Percentiles rank a stretch among this genome's conserved stretches.
Conservation (phyloP, 2,329 filamentous ascomycete genomes). For the Epicoccum nigrum region DNA sequence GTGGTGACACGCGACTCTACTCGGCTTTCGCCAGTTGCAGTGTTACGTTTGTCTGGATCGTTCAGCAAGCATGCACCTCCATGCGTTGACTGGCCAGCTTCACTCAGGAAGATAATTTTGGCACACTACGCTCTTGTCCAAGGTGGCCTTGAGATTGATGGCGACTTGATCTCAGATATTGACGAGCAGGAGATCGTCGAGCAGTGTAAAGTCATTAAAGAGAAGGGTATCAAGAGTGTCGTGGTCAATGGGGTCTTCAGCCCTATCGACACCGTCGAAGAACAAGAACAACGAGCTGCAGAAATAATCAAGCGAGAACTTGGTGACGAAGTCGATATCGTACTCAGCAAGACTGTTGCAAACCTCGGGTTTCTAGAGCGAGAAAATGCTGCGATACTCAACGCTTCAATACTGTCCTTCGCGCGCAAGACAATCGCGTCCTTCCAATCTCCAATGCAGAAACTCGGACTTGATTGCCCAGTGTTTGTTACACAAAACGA, state of each 20-base stretch:
- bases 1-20: conserved; percentile 58
- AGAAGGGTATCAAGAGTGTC: conserved; percentile 54
- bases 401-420: conserved; percentile 56
- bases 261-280: conserved; percentile 61
- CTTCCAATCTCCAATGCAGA: conserved; percentile 55
- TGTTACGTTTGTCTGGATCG: conserved; percentile 57
- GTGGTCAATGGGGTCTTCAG: conserved; percentile 65
- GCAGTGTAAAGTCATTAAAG: conserved; percentile 53
- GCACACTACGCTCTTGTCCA: conserved; percentile 55
- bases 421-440: conserved; percentile 54
- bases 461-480: conserved; percentile 54
- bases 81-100: conserved; percentile 57
- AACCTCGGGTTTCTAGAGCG: conserved; percentile 58
- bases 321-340: conserved; percentile 54
- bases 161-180: conserved; percentile 53
- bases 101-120: conserved; percentile 54
- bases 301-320: conserved; percentile 57
- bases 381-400: conserved; percentile 59
- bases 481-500: conserved; percentile 61
- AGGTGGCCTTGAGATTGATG: conserved; percentile 58
- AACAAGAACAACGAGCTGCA: conserved; percentile 59
- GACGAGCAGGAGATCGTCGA: conserved; percentile 54
- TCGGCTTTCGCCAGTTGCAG: conserved; percentile 58
- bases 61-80: conserved; percentile 58
- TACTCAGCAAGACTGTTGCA: conserved; percentile 59